Percentiles rank a stretch among this genome's conserved stretches.
Evolutionary conservation across 768 basidiomycete genomes (phyloP).

Genomic region (Cystofilobasidium macerans): DNA sequence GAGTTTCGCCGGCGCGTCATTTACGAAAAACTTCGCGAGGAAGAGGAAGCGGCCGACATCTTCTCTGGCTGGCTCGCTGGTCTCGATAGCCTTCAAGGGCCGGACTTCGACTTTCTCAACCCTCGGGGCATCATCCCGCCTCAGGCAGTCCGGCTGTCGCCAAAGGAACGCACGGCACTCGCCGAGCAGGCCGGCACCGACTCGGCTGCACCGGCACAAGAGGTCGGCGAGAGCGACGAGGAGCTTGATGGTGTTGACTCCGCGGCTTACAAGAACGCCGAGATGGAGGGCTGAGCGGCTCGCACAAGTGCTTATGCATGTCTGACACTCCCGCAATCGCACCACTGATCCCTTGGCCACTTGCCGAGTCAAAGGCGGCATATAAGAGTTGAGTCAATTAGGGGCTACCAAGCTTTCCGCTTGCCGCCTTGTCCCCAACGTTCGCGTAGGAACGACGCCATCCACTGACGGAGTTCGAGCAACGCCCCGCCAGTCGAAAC

Average conservation of each 20-base stretch:
- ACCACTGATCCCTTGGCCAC: no score
- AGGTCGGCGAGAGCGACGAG: slow-evolving; percentile 23
- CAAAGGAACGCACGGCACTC: slow-evolving; percentile 48
- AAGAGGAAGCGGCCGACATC: slow-evolving; percentile 61
- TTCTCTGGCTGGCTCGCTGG: slow-evolving; percentile 1
- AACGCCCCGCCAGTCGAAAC: slow-evolving; percentile 65
- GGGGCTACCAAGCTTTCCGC: slow-evolving; percentile 11
- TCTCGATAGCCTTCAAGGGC: slow-evolving; percentile 5
- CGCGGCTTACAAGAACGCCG: slow-evolving; percentile 18
- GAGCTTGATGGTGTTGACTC: slow-evolving; percentile 17
- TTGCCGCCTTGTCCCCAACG: slow-evolving; percentile 59
- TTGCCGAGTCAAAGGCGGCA: not conserved
- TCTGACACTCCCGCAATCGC: no score
- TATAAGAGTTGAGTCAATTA: not conserved
- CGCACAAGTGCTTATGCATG: no score
- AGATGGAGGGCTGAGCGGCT: slow-evolving; percentile 23
- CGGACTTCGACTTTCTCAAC: slow-evolving; percentile 49
- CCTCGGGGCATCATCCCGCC: slow-evolving; percentile 64
- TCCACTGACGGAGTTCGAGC: slow-evolving; percentile 73
- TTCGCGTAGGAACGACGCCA: slow-evolving; percentile 72
- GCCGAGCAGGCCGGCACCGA: slow-evolving; percentile 26
- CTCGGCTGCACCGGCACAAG: slow-evolving; percentile 9
- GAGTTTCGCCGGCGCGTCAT: slow-evolving; percentile 76
- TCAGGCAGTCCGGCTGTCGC: slow-evolving; percentile 52
- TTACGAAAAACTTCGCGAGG: slow-evolving; percentile 71